phyloP scores from a whole-genome alignment of 2,329 filamentous ascomycete genomes.

The Ceratocystis ficicola region DNA sequence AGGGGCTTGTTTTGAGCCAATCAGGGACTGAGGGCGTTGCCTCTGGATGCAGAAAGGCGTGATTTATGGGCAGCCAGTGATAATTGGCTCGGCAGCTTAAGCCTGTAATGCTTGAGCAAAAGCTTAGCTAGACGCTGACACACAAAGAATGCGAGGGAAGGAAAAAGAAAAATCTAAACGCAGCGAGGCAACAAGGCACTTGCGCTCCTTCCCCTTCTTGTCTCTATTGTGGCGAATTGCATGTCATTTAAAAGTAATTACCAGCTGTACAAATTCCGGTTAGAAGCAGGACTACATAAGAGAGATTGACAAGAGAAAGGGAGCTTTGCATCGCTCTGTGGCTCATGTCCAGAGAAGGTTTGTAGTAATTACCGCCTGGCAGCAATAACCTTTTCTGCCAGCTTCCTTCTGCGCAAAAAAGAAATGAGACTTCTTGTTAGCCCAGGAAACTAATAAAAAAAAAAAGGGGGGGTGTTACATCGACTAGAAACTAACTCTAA shows the following conservation, averaged over 20 bases:
- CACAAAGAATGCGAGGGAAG: background rate
- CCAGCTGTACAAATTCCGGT: background rate
- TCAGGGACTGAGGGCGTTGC: background rate
- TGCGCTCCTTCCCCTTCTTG: background rate
- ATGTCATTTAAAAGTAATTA: background rate
- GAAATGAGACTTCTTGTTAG: background rate
- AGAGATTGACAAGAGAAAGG: background rate
- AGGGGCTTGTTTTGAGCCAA: constrained; percentile 5
- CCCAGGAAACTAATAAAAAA: background rate
- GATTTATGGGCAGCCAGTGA: background rate
- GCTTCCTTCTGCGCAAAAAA: no score
- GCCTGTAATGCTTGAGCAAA: background rate
- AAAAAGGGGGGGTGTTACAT: background rate
- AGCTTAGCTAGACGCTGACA: background rate
- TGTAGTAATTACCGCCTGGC: no score
- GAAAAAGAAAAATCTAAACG: background rate
- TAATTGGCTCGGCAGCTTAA: background rate
- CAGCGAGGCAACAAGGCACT: background rate
- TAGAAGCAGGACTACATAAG: background rate
- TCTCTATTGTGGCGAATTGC: background rate
- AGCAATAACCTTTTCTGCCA: no score
- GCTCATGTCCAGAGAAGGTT: no score
- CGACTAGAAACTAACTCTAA: constrained; percentile 2
- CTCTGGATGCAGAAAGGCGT: background rate
- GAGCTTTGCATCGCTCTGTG: background rate